Conservation (phyloP, 192 early-diverging fungal genomes). For the Backusella mclennaniae region DNA sequence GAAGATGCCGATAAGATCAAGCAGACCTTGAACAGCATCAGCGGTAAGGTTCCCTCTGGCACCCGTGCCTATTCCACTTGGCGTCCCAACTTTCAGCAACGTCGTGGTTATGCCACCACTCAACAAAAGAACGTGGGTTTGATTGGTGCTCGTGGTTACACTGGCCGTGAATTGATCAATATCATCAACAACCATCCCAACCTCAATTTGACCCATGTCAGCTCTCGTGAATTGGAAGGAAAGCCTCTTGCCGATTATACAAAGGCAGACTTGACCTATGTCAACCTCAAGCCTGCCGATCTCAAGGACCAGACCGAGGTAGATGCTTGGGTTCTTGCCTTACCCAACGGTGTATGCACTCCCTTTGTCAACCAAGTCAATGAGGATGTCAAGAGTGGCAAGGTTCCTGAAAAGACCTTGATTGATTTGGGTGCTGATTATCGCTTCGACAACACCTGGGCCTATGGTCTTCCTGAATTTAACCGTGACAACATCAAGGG, state of each 20-base stretch:
- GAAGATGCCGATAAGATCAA: conserved; percentile 79
- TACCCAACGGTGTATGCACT: conserved; percentile 92
- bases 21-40: conserved; percentile 59
- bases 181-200: conserved; percentile 86
- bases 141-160: conserved; percentile 97
- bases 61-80: conserved; percentile 61
- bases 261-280: conserved; percentile 68
- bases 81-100: conserved; percentile 25
- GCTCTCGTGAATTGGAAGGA: conserved; percentile 92
- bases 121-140: conserved; percentile 69
- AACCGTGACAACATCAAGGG: conserved; percentile 63
- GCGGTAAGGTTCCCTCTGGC: conserved; percentile 38
- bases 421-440: conserved; percentile 93
- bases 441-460: conserved; percentile 86
- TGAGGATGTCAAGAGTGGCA: conserved; percentile 44
- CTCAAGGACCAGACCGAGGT: conserved; percentile 57
- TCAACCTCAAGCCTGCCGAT: conserved; percentile 76
- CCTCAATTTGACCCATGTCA: conserved; percentile 84
- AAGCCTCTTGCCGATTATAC: conserved; percentile 79
- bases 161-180: conserved; percentile 92
- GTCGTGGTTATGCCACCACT: conserved; percentile 56
- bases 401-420: conserved; percentile 63
- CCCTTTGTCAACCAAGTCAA: conserved; percentile 90
- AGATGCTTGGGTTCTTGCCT: conserved; percentile 94
- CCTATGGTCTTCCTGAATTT: conserved; percentile 87